Conservation (phyloP, 78 protist species). For the Cavenderia fasciculata region DNA sequence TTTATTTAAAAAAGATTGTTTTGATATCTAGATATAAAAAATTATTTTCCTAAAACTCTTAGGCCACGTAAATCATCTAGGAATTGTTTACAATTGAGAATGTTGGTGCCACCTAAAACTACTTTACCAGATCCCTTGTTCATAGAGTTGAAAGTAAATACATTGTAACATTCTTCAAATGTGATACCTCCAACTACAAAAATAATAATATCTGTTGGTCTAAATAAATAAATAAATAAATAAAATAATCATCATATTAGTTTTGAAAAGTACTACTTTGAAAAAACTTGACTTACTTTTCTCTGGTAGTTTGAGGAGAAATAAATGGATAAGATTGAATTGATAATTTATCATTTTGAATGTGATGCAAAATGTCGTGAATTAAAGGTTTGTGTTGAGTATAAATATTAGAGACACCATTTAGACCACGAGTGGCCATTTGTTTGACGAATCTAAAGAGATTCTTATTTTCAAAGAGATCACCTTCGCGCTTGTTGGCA, state of each 20-base stretch:
- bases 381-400: constrained; percentile 94
- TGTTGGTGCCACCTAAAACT: constrained; percentile 86
- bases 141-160: constrained; percentile 68
- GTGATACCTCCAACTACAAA: constrained; percentile 95
- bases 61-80: constrained; percentile 1
- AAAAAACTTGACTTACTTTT: too few species aligned
- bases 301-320: background rate
- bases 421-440: constrained; percentile 59
- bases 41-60: too few species aligned
- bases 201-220: constrained; percentile 87
- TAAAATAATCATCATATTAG: too few species aligned
- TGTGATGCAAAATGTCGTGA: constrained; percentile 47
- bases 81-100: constrained; percentile 81
- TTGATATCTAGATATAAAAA: too few species aligned
- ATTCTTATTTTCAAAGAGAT: constrained; percentile 84
- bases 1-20: too few species aligned
- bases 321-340: constrained; percentile 71
- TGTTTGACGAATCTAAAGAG: constrained; percentile 29
- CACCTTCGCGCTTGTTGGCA: constrained; percentile 70
- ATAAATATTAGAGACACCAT: constrained; percentile 93
- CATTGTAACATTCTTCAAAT: constrained; percentile 92
- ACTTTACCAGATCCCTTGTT: constrained; percentile 38
- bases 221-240: too few species aligned
- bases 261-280: background rate
- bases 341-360: constrained; percentile 65